phyloP scores from a whole-genome alignment of 1,284 basidiomycete species.

The Fomitopsis palustris region DNA sequence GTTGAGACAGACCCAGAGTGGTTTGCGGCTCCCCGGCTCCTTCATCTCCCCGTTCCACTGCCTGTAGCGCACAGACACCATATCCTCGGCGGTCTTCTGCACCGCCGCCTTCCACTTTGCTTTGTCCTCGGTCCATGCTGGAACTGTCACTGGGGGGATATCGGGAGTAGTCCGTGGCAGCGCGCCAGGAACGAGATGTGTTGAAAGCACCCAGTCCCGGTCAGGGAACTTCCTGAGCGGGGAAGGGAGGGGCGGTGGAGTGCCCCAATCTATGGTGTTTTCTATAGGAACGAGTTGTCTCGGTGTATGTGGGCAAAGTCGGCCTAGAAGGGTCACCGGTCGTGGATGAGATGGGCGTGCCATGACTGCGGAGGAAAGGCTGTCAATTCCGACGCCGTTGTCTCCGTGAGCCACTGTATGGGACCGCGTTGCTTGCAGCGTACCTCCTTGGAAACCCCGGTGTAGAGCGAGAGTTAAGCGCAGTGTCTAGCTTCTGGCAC shows the following conservation, averaged over 20 bases:
- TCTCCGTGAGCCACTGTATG: background rate
- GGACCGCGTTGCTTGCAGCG: no score
- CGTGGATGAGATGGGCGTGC: constrained; percentile 3
- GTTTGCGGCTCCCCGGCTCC: constrained; percentile 13
- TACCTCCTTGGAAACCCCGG: background rate
- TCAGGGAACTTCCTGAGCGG: constrained; percentile 17
- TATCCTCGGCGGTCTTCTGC: constrained; percentile 11
- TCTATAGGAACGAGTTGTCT: constrained; percentile 14
- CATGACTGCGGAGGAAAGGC: background rate
- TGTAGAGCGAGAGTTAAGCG: no score
- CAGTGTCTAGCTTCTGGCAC: no score
- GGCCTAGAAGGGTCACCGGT: background rate
- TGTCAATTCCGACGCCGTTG: background rate
- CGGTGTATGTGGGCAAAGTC: background rate
- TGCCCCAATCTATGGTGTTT: constrained; percentile 10
- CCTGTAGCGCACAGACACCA: constrained; percentile 19
- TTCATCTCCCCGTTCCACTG: constrained; percentile 24
- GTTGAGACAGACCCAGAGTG: constrained; percentile 31
- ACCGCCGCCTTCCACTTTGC: constrained; percentile 29
- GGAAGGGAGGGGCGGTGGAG: constrained; percentile 23
- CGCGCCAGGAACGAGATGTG: constrained; percentile 74
- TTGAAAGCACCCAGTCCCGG: constrained; percentile 42
- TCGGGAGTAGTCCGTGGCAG: constrained; percentile 54
- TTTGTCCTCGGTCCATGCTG: constrained; percentile 26
- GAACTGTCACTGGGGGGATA: constrained; percentile 35